Evolutionary conservation across 2,329 filamentous ascomycete species (phyloP).

Genomic region (Rasamsonia emersonii): DNA sequence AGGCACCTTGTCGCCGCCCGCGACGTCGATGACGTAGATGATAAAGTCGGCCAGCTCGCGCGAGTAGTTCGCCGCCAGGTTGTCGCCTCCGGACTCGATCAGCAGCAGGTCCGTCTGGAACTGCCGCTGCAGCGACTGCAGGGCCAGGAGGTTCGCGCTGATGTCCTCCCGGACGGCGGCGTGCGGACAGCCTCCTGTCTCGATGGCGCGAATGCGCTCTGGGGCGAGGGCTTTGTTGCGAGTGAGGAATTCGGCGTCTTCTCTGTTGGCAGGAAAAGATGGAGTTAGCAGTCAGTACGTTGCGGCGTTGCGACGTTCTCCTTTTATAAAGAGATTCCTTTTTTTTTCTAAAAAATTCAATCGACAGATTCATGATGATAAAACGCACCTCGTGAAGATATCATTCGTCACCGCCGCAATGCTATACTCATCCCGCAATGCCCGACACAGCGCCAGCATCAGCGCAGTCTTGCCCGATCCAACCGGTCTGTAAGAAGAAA

Average conservation of each 20-base stretch:
- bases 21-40: slow-evolving; percentile 97
- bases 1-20: slow-evolving; percentile 92
- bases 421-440: slow-evolving; percentile 69
- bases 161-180: slow-evolving; percentile 97
- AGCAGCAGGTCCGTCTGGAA: slow-evolving; percentile 78
- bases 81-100: slow-evolving; percentile 94
- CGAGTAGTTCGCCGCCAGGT: slow-evolving; percentile 93
- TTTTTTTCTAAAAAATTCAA: slow-evolving; percentile 6
- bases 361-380: not conserved
- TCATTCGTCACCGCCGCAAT: slow-evolving; percentile 97
- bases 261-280: slow-evolving; percentile 42
- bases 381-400: slow-evolving; percentile 73
- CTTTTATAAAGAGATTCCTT: not conserved
- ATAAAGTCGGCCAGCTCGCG: slow-evolving; percentile 95
- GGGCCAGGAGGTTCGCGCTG: slow-evolving; percentile 79
- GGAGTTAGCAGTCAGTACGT: not conserved
- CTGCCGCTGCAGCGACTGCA: slow-evolving; percentile 76
- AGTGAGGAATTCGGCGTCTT: slow-evolving; percentile 96
- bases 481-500: slow-evolving; percentile 75
- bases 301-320: not conserved
- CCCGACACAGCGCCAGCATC: slow-evolving; percentile 86
- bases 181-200: slow-evolving; percentile 95
- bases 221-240: slow-evolving; percentile 74
- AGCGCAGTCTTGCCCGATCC: slow-evolving; percentile 95
- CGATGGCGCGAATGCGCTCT: slow-evolving; percentile 82